phyloP scores from a whole-genome alignment of 164 flowering plant species.

The grape (Vitis vinifera) region ASM3070453v1 NC_081810.1:22865001-22865500 shows the following conservation, averaged over 20 bases:
- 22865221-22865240: slow-evolving; percentile 19
- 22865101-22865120: slow-evolving; percentile 52
- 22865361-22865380: too few relatives aligned
- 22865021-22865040: slow-evolving; percentile 23
- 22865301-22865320: slow-evolving; percentile 37
- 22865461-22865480: too few relatives aligned
- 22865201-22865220: neutral
- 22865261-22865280: slow-evolving; percentile 31
- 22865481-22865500: too few relatives aligned
- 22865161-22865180: neutral
- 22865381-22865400: too few relatives aligned
- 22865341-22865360: neutral
- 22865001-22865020: slow-evolving; percentile 45
- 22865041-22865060: slow-evolving; percentile 37
- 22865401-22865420: too few relatives aligned
- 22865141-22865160: slow-evolving; percentile 89
- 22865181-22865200: neutral
- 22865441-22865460: too few relatives aligned
- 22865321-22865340: slow-evolving; percentile 6
- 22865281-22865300: slow-evolving; percentile 41
- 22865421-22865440: too few relatives aligned
- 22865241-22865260: slow-evolving; percentile 21
- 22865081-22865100: slow-evolving; percentile 25
- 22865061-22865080: slow-evolving; percentile 72
- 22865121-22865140: slow-evolving; percentile 76